Percentiles rank a stretch among this genome's conserved stretches.
phyloP scores from a whole-genome alignment of 345 rosid species.

The Abelmoschus esculentus region DNA sequence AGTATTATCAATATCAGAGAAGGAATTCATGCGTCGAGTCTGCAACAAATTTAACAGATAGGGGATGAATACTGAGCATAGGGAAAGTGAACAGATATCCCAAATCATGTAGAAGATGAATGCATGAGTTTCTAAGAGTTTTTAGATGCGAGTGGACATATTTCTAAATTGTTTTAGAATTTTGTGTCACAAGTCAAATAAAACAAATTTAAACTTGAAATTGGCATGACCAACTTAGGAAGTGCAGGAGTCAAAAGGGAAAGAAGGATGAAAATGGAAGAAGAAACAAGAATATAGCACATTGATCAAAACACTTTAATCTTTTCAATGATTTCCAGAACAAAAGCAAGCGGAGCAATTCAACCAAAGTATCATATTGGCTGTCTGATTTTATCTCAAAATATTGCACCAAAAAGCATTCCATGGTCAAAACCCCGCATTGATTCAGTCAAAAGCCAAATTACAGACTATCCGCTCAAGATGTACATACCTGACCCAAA shows the following conservation, averaged over 20 bases:
- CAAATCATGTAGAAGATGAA: not conserved
- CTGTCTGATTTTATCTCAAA: not conserved
- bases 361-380: slow-evolving; percentile 4
- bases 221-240: not conserved
- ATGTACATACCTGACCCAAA: slow-evolving; percentile 76
- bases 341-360: not conserved
- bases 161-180: not conserved
- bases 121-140: not conserved
- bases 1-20: slow-evolving; percentile 65
- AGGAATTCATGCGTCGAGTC: slow-evolving; percentile 51
- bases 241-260: not conserved
- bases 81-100: not conserved
- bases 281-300: not conserved
- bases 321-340: not conserved
- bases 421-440: not conserved
- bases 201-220: not conserved
- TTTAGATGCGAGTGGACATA: not conserved
- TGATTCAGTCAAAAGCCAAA: not conserved
- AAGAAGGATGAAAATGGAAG: not conserved
- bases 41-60: slow-evolving; percentile 35
- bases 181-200: not conserved
- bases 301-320: not conserved
- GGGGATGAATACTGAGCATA: slow-evolving; percentile 2
- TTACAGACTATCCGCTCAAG: slow-evolving; percentile 9
- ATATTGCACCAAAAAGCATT: not conserved